A percentile compares a stretch with the other conserved stretches of the same genome.
These are phyloP conservation scores for Abrus precatorius DNA, from an alignment of 306 rosid species.

Conservation along the genomic window DNA sequence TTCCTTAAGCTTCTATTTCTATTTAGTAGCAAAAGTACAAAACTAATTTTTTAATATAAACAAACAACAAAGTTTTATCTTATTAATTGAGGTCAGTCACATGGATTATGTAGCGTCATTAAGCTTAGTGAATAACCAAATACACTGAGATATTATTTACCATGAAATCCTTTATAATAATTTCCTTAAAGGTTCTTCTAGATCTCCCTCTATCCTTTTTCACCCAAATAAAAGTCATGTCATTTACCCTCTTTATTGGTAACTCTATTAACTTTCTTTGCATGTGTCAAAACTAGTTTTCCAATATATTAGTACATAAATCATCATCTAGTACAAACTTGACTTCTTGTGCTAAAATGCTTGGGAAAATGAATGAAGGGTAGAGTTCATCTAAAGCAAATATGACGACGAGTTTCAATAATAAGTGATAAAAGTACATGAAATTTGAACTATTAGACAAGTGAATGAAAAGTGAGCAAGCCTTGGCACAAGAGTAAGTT, in stretches of 20 bases:
- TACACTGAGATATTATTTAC: too few species aligned
- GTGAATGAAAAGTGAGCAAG: neutral
- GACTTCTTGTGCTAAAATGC: conserved; percentile 16
- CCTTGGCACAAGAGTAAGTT: neutral
- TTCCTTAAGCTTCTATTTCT: conserved; percentile 18
- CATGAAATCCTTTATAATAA: too few species aligned
- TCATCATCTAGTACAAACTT: conserved; percentile 5
- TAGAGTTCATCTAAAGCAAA: conserved; percentile 17
- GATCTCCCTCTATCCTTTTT: too few species aligned
- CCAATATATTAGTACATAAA: neutral
- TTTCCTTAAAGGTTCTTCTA: too few species aligned
- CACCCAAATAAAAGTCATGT: too few species aligned
- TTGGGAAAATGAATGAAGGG: conserved; percentile 34
- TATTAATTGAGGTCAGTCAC: too few species aligned
- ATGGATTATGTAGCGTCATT: too few species aligned
- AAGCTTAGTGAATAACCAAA: too few species aligned
- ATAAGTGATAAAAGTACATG: neutral
- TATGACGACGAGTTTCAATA: conserved; percentile 6
- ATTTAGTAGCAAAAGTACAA: neutral
- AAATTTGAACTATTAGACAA: conserved; percentile 29
- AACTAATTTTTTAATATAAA: conserved; percentile 1
- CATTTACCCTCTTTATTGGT: too few species aligned
- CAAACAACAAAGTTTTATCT: too few species aligned
- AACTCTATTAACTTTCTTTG: too few species aligned
- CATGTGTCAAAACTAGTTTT: neutral